Conservation (phyloP, 2,329 filamentous ascomycete species). For the Microsporum audouinii region DNA sequence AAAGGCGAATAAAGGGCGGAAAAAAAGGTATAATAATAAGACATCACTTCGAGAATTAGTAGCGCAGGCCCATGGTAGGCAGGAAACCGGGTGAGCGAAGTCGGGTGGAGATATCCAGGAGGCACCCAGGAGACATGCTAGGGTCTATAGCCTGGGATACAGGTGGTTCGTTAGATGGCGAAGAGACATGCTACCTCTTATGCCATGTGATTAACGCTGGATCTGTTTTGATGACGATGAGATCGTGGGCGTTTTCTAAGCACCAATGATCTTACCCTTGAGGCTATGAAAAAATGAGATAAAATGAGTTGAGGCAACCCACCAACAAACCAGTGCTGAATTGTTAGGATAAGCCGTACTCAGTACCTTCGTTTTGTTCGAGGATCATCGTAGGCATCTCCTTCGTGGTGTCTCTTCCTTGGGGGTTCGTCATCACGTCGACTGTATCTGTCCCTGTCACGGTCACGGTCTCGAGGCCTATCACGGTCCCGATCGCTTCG, state of each 20-base stretch:
- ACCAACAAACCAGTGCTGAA: constrained; percentile 30
- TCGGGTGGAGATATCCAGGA: background rate
- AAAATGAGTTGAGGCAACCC: constrained; percentile 30
- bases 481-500: constrained; percentile 43
- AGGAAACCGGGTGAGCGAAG: background rate
- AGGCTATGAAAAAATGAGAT: constrained; percentile 18
- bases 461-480: constrained; percentile 38
- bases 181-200: background rate
- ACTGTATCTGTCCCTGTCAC: constrained; percentile 38
- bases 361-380: constrained; percentile 51
- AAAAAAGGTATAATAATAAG: constrained; percentile 1
- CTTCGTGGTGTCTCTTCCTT: constrained; percentile 62
- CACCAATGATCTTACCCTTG: constrained; percentile 27
- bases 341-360: constrained; percentile 16
- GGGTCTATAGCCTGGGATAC: background rate
- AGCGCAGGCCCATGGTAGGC: background rate
- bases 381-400: constrained; percentile 64
- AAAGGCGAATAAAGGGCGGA: constrained; percentile 4
- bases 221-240: background rate
- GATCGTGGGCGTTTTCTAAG: background rate
- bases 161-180: background rate
- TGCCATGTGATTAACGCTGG: background rate
- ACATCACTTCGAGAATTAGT: constrained; percentile 4
- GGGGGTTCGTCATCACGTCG: constrained; percentile 44
- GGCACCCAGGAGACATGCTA: background rate